Evolutionary conservation across 2,329 filamentous ascomycete species (phyloP), one percentile per base, ranked within the genome.

Genomic region (Sporothrix protearum): DNA sequence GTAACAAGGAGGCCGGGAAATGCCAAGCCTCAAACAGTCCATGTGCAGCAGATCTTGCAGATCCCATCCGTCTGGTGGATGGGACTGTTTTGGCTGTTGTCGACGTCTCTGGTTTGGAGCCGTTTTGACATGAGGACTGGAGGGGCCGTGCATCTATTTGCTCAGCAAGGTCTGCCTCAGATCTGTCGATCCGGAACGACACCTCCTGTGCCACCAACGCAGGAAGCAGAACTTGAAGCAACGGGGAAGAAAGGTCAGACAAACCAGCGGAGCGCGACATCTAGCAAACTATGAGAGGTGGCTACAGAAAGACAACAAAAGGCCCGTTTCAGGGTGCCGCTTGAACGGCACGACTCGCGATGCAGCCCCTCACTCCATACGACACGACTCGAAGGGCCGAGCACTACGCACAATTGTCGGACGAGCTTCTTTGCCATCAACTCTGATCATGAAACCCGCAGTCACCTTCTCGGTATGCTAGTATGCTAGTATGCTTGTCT

Each of bases 1-100:
- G 49, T 25, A 53, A 19, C 12, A 53, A 68, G 47, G 64, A 36
- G 42, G 42, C 22, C 45, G 9, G 45, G 45, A 33, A 25, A n/a
- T 53, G 63, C 64, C 63, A 68, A 68, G 64, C 42, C 64, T 68
- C 28, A 68, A 68, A 68, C 64, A 53, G 39, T 22, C 61, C 30
- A 66, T 66, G 61, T 22, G 14, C 61, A 66, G 39, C 61, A 47
- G 39, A 66, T 66, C 61, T 66, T 47, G 39, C 61, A 47, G 39
- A 66, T 66, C 61, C 47, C 61, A 22, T 47, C 39, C 61, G 61
- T 66, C 61, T 47, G 61, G 25, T 33, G 22, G 57, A 63, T 63
- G 33, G 57, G n/a, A 61, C 57, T 45, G 22, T 47, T 64, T 28
- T 47, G 55, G 5, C 55, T 10, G 30, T 30, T 47, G 55, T 16